Base-by-base conservation (phyloP, 441 rosid species). In the Brassica hybrid region DNA sequence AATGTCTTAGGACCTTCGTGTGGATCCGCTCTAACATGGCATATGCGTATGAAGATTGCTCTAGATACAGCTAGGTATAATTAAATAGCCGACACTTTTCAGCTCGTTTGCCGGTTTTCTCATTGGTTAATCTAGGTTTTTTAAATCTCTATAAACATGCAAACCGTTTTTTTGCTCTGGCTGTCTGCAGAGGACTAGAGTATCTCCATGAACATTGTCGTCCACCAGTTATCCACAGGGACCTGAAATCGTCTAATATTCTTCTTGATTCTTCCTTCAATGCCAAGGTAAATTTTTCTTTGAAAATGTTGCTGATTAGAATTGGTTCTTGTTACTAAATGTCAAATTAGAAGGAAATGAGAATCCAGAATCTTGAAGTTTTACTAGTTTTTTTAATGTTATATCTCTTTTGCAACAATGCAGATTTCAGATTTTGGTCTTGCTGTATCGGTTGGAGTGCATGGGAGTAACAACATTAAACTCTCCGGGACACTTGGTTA, bases 381-480 rank as follows among this genome's bases (percentile, higher is more conserved):
- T 6, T 25, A 34, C 23, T 27, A 5, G 27, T 52, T 69, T 52
- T 4, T 69, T 4, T 69, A 30, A 48, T 4, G 62, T 52, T 30
- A 52, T 27, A 69, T 36, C 13, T 38, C 16, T 38, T 21, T 38
- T 62, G 67, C 48, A 62, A 66, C 43, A 34, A 50, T 83, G 69
- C 87, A 93, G 98, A 88, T 93, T 23, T 91, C 98, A 18, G 98
- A 93, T 88, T 93, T 93, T 58, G 96, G 98, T 69, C 93, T 93
- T 64, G 96, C 98, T 5, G 89, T 93, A 69, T 79, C 88, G 9
- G 87, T 87, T 71, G 87, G 88, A 65, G 67, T 85, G 73, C 88
- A 83, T 9, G 84, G 88, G 81, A 87, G 77, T 81, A 88, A 83
- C 71, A 85, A 83, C 65, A 84, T 87, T 77, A 88, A 89, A 82